Evolutionary conservation across 768 basidiomycete genomes (phyloP), one percentile per base, ranked within the genome.

Genomic region (Mycena metata): DNA sequence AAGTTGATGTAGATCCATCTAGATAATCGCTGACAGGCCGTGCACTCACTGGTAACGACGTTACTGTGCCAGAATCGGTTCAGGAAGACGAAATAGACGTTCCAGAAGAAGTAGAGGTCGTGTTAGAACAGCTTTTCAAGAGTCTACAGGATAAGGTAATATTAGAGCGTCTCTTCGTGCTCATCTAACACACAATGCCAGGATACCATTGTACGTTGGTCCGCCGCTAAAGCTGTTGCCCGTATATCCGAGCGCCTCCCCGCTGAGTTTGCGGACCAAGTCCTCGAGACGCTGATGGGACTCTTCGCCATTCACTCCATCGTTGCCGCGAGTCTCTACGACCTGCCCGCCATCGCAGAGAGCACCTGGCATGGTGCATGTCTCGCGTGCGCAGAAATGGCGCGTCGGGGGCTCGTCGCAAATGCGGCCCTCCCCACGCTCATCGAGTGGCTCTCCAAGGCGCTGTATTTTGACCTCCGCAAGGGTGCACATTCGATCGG

Each of bases 161-260:
- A 74, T 47, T 26, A 10, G 4, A 36, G 21, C 65, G 26, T 60
- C 56, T 58, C 42, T n/a, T 39, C 51, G 69, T n/a, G 42, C 43
- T 30, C 10, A 43, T 60, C 51, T 66, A 67, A 24, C 35, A 41
- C 62, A 23, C 23, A 12, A 67, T 23, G 59, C 17, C 72, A 99
- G 96, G 96, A 98, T 74, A 98, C 97, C 0, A 83, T 96, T 30
- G 95, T 99, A 15, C 92, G 98, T 56, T 98, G 95, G 88, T 96
- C 97, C 16, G 89, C 95, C 6, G 94, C 98, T 12, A 99, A 99
- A 79, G 94, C 93, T 43, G 81, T 98, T 11, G 93, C 96, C 10
- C 89, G 96, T 9, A 87, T 98, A 50, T 85, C 94, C 2, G 90
- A 93, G 71, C 87, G 93, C 43, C 86, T 99, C 1, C 94, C 98